Base-by-base conservation (phyloP, 768 basidiomycete genomes). In the Boletus subcaerulescens region DNA sequence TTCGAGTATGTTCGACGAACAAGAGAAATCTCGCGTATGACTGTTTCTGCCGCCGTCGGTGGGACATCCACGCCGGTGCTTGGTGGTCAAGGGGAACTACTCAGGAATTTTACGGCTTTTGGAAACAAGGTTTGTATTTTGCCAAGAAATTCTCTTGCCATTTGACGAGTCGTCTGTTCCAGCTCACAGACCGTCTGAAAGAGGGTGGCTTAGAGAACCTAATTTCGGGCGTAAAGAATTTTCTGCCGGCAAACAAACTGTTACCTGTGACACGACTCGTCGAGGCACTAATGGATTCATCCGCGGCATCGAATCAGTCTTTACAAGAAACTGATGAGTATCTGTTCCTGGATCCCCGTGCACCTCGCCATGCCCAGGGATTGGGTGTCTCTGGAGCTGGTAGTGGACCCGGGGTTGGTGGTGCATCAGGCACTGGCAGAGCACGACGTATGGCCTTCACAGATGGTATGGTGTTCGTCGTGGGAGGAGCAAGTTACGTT, bases 221-320 rank as follows among this genome's bases (percentile, higher is more conserved):
- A 15, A 91, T 99, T 58, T 95, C 94, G 0, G 96, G 95, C 38
- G 97, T 99, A 64, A 97, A 96, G 71, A 98, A 97, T 73, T 94
- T 99, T 78, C 74, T 99, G 17, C 97, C 97, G 1, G 88, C 92
- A 3, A 92, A 93, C 68, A 96, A 99, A 72, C 82, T 97, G 38
- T 81, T 97, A 46, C 88, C 93, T 12, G 85, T 96, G 44, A 98
- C 97, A 0, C 86, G 97, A 12, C 78, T 99, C 32, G 87, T 91
- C 2, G 97, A 98, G 66, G 96, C 97, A 20, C 78, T 99, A 29
- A 98, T 98, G 95, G 97, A 99, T 68, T 95, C 97, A 0, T 87
- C 94, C 0, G 80, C 89, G 2, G 97, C 93, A 3, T 90, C 92
- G 26, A 95, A 94, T 55, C 91, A 95, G 68, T 98, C 97, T 5